Percentiles rank a stretch among this genome's conserved stretches.
These are phyloP conservation scores for Lobosporangium transversale DNA, from an alignment of 192 early-diverging fungal genomes.

Conservation along the genomic window DNA sequence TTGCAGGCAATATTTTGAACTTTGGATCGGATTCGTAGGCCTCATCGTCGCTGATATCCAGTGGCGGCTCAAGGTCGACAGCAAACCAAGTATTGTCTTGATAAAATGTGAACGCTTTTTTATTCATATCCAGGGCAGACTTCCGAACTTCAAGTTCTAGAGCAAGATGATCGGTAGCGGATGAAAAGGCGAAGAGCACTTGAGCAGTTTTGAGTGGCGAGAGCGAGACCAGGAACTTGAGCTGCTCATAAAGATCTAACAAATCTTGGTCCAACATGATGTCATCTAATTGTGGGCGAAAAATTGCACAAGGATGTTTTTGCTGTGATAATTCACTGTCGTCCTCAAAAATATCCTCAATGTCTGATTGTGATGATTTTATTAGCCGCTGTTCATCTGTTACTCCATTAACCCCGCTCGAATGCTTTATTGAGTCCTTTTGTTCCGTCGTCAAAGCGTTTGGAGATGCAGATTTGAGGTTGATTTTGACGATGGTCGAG, in stretches of 20 bases:
- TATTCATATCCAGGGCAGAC: slow-evolving; percentile 40
- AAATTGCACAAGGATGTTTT: slow-evolving; percentile 16
- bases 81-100: slow-evolving; percentile 54
- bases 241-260: slow-evolving; percentile 43
- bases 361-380: not conserved
- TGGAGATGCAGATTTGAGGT: no score
- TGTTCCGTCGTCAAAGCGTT: no score
- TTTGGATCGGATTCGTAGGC: slow-evolving; percentile 23
- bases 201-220: slow-evolving; percentile 50
- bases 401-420: no score
- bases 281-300: slow-evolving; percentile 46
- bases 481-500: no score
- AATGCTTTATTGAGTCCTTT: no score
- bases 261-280: slow-evolving; percentile 48
- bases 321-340: slow-evolving; percentile 2
- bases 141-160: slow-evolving; percentile 32
- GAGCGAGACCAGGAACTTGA: slow-evolving; percentile 46
- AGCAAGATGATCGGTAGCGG: slow-evolving; percentile 40
- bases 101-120: slow-evolving; percentile 45
- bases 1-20: slow-evolving; percentile 35
- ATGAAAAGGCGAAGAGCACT: slow-evolving; percentile 45
- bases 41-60: slow-evolving; percentile 24
- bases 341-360: slow-evolving; percentile 12
- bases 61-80: slow-evolving; percentile 31
- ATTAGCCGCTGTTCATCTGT: no score